phyloP scores from a whole-genome alignment of 305 asterid species.

The Fraxinus albicans region DNA sequence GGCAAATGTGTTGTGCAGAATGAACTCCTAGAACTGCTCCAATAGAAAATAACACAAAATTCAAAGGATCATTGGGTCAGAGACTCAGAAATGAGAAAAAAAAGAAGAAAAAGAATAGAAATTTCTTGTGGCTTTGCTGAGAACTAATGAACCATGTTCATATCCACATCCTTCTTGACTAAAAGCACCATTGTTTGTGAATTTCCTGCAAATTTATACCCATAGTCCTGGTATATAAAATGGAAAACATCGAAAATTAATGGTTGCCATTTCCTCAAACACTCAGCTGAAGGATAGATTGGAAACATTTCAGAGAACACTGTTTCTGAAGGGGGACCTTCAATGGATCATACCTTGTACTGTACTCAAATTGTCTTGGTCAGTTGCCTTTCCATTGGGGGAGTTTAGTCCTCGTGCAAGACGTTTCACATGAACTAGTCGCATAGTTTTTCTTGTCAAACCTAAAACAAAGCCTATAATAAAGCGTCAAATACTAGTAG shows the following conservation, averaged over 20 bases:
- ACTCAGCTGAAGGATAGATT: neutral
- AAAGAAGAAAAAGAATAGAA: neutral
- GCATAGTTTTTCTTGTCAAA: neutral
- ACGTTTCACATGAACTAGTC: slow-evolving; percentile 20
- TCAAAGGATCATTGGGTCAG: neutral
- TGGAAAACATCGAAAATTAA: neutral
- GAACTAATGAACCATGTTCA: neutral
- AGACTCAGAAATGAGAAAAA: neutral
- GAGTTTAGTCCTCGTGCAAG: slow-evolving; percentile 14
- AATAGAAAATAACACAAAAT: neutral
- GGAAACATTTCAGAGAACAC: neutral
- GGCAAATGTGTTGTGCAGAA: neutral
- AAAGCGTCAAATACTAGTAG: neutral
- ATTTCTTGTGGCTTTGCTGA: neutral
- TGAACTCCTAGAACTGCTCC: neutral
- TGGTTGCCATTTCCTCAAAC: neutral
- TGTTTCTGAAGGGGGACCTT: neutral
- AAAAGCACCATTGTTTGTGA: neutral
- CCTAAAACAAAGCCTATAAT: slow-evolving; percentile 4
- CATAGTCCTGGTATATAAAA: neutral
- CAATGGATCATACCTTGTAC: neutral
- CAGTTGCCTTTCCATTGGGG: neutral
- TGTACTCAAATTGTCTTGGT: neutral
- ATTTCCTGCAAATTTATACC: neutral
- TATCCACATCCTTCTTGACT: neutral